Conservation (phyloP, 352 stramenopile species). For the Phytopythium boreale region DNA sequence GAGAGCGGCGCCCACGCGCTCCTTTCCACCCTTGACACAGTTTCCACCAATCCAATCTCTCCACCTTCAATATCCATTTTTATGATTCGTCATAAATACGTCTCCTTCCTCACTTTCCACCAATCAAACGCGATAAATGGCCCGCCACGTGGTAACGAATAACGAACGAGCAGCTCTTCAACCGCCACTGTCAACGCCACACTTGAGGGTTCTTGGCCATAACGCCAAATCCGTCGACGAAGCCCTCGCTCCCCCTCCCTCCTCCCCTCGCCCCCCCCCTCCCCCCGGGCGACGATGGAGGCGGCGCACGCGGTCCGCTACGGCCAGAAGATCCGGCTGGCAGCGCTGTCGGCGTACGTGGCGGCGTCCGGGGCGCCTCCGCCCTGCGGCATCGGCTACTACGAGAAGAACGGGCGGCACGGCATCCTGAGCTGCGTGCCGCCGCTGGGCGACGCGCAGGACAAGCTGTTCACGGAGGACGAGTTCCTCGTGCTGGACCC, state of each 20-base stretch:
- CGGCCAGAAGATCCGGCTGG: constrained; percentile 66
- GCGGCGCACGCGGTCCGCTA: constrained; percentile 49
- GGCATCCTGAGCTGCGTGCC: constrained; percentile 80
- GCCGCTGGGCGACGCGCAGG: constrained; percentile 64
- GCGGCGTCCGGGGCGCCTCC: constrained; percentile 4
- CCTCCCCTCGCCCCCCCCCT: not conserved
- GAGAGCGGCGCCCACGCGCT: not conserved
- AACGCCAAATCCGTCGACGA: not conserved
- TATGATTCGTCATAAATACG: not conserved
- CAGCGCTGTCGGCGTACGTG: constrained; percentile 51
- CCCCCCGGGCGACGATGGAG: constrained; percentile 5
- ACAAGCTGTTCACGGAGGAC: constrained; percentile 79
- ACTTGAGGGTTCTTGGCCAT: not conserved
- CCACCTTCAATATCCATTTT: not conserved
- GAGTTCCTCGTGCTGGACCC: constrained; percentile 79
- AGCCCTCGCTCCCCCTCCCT: not conserved
- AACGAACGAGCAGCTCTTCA: constrained; percentile 3
- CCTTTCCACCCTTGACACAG: not conserved
- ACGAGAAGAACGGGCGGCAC: constrained; percentile 86
- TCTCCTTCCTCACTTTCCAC: not conserved
- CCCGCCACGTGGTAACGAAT: constrained; percentile 5
- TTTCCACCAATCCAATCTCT: constrained; percentile 1
- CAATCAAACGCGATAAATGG: not conserved
- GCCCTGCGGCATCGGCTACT: constrained; percentile 66
- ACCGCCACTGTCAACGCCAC: not conserved